phyloP scores from a whole-genome alignment of 805 yeast species.

The Candida endomychidarum region DNA sequence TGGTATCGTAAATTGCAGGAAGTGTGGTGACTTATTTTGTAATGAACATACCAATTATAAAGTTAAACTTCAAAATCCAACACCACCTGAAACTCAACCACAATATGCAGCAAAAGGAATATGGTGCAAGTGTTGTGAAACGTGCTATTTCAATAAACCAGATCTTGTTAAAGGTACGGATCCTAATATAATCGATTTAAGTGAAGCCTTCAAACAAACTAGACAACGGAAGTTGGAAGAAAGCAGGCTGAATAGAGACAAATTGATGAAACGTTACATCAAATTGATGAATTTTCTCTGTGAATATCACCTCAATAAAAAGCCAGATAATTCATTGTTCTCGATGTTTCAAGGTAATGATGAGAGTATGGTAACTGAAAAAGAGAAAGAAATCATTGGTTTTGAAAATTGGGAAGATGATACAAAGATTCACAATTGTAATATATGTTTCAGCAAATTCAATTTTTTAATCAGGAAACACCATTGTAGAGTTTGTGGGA shows the following conservation, averaged over 20 bases:
- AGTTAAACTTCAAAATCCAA: conserved; percentile 45
- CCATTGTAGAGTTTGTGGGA: conserved; percentile 90
- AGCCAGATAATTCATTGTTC: background rate
- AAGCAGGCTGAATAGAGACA: conserved; percentile 50
- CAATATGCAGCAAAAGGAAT: conserved; percentile 44
- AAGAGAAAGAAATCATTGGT: conserved; percentile 15
- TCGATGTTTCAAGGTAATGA: conserved; percentile 2
- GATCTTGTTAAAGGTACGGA: conserved; percentile 50
- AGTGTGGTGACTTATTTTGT: conserved; percentile 75
- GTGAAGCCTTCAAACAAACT: conserved; percentile 36
- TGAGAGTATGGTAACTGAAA: conserved; percentile 4
- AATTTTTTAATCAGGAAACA: conserved; percentile 67
- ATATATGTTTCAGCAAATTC: conserved; percentile 61
- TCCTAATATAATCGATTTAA: conserved; percentile 40
- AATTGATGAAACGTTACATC: conserved; percentile 58
- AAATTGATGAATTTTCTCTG: conserved; percentile 38
- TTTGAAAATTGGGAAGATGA: conserved; percentile 56
- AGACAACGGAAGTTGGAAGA: conserved; percentile 50
- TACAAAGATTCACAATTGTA: conserved; percentile 50
- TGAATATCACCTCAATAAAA: conserved; percentile 16
- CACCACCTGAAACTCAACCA: conserved; percentile 43
- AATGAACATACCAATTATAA: conserved; percentile 57
- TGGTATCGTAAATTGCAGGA: conserved; percentile 68
- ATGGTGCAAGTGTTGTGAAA: conserved; percentile 71
- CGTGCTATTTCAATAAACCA: conserved; percentile 57